These are phyloP conservation scores for Aspergillus melleus DNA, from an alignment of 2,329 filamentous ascomycete species.

Conservation along the genomic window DNA sequence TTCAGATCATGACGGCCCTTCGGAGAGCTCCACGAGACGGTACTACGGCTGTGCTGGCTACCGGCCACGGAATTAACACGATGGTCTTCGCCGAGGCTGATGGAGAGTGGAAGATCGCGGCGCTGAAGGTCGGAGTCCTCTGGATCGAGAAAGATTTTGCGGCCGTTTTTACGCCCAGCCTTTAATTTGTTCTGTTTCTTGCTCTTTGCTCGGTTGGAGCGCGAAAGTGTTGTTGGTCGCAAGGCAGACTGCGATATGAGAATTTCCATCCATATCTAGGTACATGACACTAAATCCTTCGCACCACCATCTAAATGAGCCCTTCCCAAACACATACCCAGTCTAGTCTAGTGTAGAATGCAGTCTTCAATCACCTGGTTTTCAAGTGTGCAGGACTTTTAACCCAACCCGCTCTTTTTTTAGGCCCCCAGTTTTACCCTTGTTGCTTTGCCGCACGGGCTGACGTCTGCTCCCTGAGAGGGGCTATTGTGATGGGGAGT, in stretches of 20 bases:
- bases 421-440: no score
- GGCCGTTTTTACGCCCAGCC: background rate
- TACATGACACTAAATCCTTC: background rate
- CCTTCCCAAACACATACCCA: background rate
- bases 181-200: background rate
- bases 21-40: background rate
- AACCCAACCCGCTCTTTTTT: no score
- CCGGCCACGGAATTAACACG: background rate
- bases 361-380: background rate
- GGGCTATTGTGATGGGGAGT: no score
- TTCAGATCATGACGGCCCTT: conserved; percentile 2
- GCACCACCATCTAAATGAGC: background rate
- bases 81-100: background rate
- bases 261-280: background rate
- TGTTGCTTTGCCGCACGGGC: no score
- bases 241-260: background rate
- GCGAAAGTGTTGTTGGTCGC: background rate
- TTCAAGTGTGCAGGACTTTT: no score
- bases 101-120: background rate
- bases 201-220: background rate
- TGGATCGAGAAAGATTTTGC: background rate
- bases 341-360: background rate
- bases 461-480: no score
- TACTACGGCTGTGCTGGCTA: background rate
- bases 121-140: background rate